Evolutionary conservation across 768 basidiomycete species (phyloP).

Genomic region (Calocybe gangraenosa): DNA sequence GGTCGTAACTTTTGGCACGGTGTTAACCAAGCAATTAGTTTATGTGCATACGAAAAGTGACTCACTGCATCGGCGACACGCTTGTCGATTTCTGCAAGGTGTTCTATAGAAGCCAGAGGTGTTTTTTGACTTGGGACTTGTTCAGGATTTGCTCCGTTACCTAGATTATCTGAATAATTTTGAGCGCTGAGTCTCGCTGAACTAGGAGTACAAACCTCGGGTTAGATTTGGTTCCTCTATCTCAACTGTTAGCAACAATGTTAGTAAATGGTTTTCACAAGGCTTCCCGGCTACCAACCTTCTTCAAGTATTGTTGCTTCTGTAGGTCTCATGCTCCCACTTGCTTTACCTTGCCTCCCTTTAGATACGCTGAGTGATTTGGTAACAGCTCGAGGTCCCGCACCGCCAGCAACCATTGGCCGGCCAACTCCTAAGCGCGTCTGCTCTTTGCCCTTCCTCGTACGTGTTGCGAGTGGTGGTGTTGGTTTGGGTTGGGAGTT

Average conservation of each 20-base stretch:
- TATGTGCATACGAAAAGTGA: background rate
- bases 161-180: background rate
- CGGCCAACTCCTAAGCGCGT: constrained; percentile 67
- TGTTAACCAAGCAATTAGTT: background rate
- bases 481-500: constrained; percentile 23
- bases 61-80: constrained; percentile 32
- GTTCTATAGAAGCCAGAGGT: constrained; percentile 15
- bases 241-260: constrained; percentile 17
- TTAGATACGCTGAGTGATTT: constrained; percentile 51
- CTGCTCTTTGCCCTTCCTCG: constrained; percentile 73
- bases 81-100: constrained; percentile 22
- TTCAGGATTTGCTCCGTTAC: background rate
- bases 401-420: constrained; percentile 61
- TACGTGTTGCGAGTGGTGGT: constrained; percentile 32
- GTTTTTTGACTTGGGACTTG: background rate
- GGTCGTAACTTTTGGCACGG: constrained; percentile 41
- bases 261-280: background rate
- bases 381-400: constrained; percentile 62
- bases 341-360: constrained; percentile 46
- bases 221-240: background rate
- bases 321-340: constrained; percentile 41
- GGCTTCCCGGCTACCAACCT: constrained; percentile 30
- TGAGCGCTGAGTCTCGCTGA: too few species aligned
- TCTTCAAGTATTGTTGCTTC: constrained; percentile 59
- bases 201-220: constrained; percentile 7